Evolutionary conservation across 164 flowering plant genomes (phyloP).

Genomic region (Aristolochia californica): DNA sequence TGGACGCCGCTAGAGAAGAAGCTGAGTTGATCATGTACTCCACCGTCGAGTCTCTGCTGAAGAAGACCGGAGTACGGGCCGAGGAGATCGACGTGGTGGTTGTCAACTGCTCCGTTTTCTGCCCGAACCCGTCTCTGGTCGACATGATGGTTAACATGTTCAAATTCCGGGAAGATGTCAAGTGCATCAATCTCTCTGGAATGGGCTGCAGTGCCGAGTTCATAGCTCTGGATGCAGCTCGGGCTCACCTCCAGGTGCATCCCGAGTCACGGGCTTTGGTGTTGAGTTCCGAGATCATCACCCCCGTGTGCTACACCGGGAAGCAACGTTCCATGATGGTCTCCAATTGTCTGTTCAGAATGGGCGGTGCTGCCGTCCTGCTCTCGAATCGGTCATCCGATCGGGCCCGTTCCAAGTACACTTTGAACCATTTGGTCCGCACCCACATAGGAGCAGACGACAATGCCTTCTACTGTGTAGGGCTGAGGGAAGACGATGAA

Average conservation of each 20-base stretch:
- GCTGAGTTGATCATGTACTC: constrained; percentile 8
- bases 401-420: not conserved
- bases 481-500: not conserved
- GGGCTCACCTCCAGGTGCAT: too few relatives aligned
- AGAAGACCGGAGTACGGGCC: constrained; percentile 1
- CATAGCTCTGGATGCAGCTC: too few relatives aligned
- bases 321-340: not conserved
- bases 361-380: constrained; percentile 6
- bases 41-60: constrained; percentile 4
- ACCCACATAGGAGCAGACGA: constrained; percentile 1
- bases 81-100: constrained; percentile 1
- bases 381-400: not conserved
- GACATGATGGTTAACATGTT: constrained; percentile 10
- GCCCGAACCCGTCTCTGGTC: constrained; percentile 6
- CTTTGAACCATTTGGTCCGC: not conserved
- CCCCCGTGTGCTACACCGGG: not conserved
- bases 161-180: too few relatives aligned
- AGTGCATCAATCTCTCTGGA: too few relatives aligned
- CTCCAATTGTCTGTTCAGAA: constrained; percentile 1
- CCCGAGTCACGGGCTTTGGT: too few relatives aligned
- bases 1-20: constrained; percentile 1
- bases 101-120: constrained; percentile 4
- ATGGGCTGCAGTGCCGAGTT: too few relatives aligned
- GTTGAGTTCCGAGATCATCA: too few relatives aligned
- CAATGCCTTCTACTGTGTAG: not conserved